Percentiles rank a stretch among this genome's conserved stretches.
Evolutionary conservation across 345 rosid genomes (phyloP).

Genomic region (Hibiscus syriacus): DNA sequence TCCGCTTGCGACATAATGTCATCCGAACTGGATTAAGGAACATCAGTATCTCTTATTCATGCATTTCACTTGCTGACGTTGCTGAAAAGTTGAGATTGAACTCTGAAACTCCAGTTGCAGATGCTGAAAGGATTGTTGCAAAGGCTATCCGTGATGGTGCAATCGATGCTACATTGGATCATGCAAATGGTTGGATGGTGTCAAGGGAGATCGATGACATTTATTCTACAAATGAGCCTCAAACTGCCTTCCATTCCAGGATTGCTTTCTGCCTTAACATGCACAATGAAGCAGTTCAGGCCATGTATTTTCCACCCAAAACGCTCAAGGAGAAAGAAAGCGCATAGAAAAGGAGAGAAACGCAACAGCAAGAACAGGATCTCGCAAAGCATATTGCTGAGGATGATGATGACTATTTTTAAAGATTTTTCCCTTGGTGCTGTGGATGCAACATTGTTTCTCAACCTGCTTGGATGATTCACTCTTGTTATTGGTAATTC

Average conservation of each 20-base stretch:
- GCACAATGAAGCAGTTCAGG: slow-evolving; percentile 73
- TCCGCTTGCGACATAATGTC: not conserved
- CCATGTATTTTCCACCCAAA: not conserved
- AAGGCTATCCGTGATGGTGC: slow-evolving; percentile 87
- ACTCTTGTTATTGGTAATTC: not conserved
- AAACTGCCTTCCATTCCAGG: slow-evolving; percentile 73
- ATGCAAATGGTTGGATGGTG: not conserved
- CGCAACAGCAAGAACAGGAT: too few relatives aligned
- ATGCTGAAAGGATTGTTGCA: slow-evolving; percentile 74
- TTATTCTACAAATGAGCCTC: slow-evolving; percentile 66
- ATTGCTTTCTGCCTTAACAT: slow-evolving; percentile 78
- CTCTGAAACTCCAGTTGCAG: slow-evolving; percentile 45
- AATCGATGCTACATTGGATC: not conserved
- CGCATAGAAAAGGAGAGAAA: too few relatives aligned
- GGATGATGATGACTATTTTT: slow-evolving; percentile 45
- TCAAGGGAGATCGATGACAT: not conserved
- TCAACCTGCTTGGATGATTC: not conserved
- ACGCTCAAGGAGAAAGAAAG: too few relatives aligned
- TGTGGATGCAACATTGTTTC: not conserved
- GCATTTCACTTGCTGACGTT: not conserved
- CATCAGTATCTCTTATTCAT: not conserved
- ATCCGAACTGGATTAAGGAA: not conserved
- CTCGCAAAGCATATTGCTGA: too few relatives aligned
- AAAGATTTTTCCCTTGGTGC: slow-evolving; percentile 2
- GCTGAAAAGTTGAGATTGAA: not conserved